Evolutionary conservation across 495 filamentous ascomycete genomes (phyloP).

Genomic region (Xylaria curta): DNA sequence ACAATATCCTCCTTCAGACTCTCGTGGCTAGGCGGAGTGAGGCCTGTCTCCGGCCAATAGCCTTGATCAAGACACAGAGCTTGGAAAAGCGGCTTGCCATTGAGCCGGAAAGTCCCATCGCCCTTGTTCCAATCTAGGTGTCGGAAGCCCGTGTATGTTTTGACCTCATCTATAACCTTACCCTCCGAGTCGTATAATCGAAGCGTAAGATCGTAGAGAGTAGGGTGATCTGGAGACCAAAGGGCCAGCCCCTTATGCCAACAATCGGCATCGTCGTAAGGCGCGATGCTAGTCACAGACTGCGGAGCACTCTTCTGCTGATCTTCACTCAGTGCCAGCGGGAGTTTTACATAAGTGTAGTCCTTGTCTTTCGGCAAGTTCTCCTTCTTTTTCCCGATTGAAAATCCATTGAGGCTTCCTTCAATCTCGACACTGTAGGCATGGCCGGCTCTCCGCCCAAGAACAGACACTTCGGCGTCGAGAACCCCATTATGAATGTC

Average conservation of each 20-base stretch:
- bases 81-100: conserved; percentile 63
- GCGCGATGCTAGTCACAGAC: conserved; percentile 31
- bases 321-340: conserved; percentile 49
- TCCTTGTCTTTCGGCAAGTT: conserved; percentile 43
- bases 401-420: conserved; percentile 36
- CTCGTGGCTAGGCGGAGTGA: conserved; percentile 59
- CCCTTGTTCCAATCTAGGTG: conserved; percentile 57
- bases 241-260: conserved; percentile 45
- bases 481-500: conserved; percentile 38
- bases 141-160: conserved; percentile 67
- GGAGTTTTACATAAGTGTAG: conserved; percentile 53
- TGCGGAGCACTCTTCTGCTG: conserved; percentile 34
- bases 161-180: conserved; percentile 55
- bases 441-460: conserved; percentile 37
- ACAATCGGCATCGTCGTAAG: conserved; percentile 30
- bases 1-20: conserved; percentile 63
- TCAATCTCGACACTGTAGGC: conserved; percentile 44
- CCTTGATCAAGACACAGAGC: conserved; percentile 66
- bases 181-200: conserved; percentile 38
- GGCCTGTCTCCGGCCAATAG: conserved; percentile 66
- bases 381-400: conserved; percentile 43
- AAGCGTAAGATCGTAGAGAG: conserved; percentile 62
- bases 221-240: conserved; percentile 64
- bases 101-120: conserved; percentile 61
- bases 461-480: conserved; percentile 35